Evolutionary conservation across 805 yeast genomes (phyloP), one percentile per base, ranked within the genome.

Genomic region (Priceomyces castillae): DNA sequence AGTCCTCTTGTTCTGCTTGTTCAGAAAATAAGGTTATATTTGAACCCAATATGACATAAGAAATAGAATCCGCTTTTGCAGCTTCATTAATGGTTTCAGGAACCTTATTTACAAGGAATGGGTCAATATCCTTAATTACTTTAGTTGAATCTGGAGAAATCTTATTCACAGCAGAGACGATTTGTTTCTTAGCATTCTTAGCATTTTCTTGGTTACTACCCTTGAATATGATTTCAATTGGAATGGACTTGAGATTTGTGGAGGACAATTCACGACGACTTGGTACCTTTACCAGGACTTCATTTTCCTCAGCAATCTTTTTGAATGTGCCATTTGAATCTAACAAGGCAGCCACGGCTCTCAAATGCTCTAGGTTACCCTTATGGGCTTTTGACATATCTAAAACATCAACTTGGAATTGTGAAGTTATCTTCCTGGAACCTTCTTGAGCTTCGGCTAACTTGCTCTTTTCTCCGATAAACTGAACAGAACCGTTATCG

Each of bases 361-460:
- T 78, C 7, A 96, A 97, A 56, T 94, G 98, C 14, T 69, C 61
- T 41, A 78, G 58, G 58, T 87, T 80, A 50, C 86, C 87, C 56
- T 89, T 86, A 62, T 94, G 97, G 23, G 98, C 96, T 64, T 79
- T 84, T 9, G 95, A 81, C 62, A 94, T 82, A 56, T 90, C 96
- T 57, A 94, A 73, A 28, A 80, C 67, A 50, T 82, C 89, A 33
- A 83, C 78, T 44, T 74, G 69, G 58, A 74, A 80, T 43, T 78
- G 73, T 38, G 81, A 70, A 26, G 94, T 78, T 34, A 80, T 71
- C 39, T 73, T 60, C 61, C 82, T 77, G 12, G 92, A 87, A 46
- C 65, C 68, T 22, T 71, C 71, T 48, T 84, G 71, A 15, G 97
- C 97, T 14, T 69, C 66, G 10, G 73, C 55, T 40, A 90, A 76